A percentile compares a stretch with the other conserved stretches of the same genome.
These are phyloP conservation scores for Arthonia radiata DNA, from an alignment of 495 filamentous ascomycete species.

Conservation along the genomic window DNA sequence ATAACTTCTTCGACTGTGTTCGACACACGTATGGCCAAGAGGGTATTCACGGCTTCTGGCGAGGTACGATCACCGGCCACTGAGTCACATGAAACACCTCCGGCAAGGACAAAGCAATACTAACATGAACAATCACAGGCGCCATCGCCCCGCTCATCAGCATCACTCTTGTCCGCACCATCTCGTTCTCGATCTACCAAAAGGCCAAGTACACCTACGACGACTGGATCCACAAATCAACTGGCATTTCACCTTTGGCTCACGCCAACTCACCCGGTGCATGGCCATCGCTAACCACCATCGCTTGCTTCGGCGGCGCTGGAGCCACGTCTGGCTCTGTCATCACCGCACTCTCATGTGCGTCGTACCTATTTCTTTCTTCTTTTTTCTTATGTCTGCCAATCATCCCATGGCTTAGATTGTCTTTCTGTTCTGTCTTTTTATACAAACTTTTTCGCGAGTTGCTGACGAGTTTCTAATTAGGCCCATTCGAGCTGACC, in stretches of 20 bases:
- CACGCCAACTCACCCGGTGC: slow-evolving; percentile 46
- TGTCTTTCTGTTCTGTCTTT: no score
- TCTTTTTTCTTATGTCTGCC: no score
- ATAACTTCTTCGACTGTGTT: slow-evolving; percentile 42
- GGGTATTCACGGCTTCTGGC: slow-evolving; percentile 50
- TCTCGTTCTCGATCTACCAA: slow-evolving; percentile 88
- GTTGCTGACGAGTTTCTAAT: no score
- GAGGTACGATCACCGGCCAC: no score
- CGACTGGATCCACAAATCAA: slow-evolving; percentile 30
- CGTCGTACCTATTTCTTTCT: slow-evolving; percentile 12
- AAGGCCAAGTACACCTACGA: slow-evolving; percentile 55
- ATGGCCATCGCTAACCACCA: slow-evolving; percentile 39
- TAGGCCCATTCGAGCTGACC: slow-evolving; percentile 82
- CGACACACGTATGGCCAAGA: slow-evolving; percentile 47
- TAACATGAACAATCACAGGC: no score
- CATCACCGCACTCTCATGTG: slow-evolving; percentile 70
- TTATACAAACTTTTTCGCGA: no score
- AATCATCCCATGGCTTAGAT: no score
- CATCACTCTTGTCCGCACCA: slow-evolving; percentile 69
- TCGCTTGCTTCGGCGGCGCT: slow-evolving; percentile 51
- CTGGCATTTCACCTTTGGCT: slow-evolving; percentile 42
- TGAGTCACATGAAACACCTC: no score
- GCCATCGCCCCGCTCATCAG: slow-evolving; percentile 59
- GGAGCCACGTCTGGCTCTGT: slow-evolving; percentile 57
- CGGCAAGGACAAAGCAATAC: no score